Evolutionary conservation across 2,329 filamentous ascomycete genomes (phyloP), one percentile per base, ranked within the genome.

Genomic region (Rutstroemia sp.): DNA sequence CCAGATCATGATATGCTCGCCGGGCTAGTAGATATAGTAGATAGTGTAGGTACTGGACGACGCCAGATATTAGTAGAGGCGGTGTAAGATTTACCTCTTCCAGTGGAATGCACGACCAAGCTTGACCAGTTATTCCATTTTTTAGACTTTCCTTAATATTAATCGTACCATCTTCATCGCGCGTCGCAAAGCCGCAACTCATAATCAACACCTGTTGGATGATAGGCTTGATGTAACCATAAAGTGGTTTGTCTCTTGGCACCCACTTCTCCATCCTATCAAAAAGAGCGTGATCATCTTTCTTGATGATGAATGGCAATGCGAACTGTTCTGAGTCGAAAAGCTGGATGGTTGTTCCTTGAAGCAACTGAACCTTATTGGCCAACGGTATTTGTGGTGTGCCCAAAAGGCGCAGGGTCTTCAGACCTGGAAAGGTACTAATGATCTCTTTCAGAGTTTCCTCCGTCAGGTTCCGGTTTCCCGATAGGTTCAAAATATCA

Each of bases 281-380:
- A 7, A n/a, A 27, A 27, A 5, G 10, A 12, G 1, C 5, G 16
- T 12, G 25, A 19, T 4, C 2, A 5, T 39, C 23, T 4, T 10
- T 5, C 12, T 9, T 12, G 5, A 10, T 2, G 8, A 37, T 12
- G 34, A 44, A 53, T n/a, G 48, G 17, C 23, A 52, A 5, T 23
- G 42, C 23, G n/a, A 57, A 34, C 30, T 51, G 48, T 17, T 48
- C 41, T 9, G 54, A 48, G 19, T 57, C 48, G 34, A 53, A 42
- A 34, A 51, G 23, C 19, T 38, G 39, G n/a, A 42, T 34, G 9
- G n/a, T 37, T 8, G 19, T 42, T 25, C 42, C 25, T 16, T 38
- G 46, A 16, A 57, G 17, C 17, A 53, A 21, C 12, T 47, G 42
- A 14, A 53, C n/a, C 8, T 57, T 57, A 23, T 21, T 46, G 2